Percentiles rank a stretch among this genome's conserved stretches.
Evolutionary conservation across 805 yeast genomes (phyloP).

Genomic region (Lachancea dasiensis): DNA sequence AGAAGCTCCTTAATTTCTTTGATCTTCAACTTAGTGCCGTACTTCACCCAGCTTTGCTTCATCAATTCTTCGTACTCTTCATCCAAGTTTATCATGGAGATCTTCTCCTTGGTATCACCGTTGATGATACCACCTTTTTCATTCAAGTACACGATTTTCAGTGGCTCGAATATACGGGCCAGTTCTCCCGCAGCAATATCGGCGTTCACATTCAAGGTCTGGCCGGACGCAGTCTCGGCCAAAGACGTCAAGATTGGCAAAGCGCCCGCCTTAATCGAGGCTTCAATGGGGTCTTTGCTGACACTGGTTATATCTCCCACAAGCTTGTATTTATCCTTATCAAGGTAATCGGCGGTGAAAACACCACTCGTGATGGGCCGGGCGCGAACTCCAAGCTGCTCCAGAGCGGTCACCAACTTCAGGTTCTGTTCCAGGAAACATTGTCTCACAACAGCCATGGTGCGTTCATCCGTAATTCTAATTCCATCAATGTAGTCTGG

Average conservation of each 20-base stretch:
- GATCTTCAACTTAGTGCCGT: slow-evolving; percentile 95
- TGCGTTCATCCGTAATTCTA: slow-evolving; percentile 87
- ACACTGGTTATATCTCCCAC: slow-evolving; percentile 89
- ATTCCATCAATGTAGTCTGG: slow-evolving; percentile 96
- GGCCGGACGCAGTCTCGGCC: slow-evolving; percentile 96
- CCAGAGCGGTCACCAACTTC: slow-evolving; percentile 90
- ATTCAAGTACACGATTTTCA: slow-evolving; percentile 90
- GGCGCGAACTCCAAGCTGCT: slow-evolving; percentile 94
- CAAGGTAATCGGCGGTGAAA: slow-evolving; percentile 86
- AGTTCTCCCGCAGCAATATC: slow-evolving; percentile 99
- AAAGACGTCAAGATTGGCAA: slow-evolving; percentile 92
- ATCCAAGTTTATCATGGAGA: slow-evolving; percentile 85
- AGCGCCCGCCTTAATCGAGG: slow-evolving; percentile 93
- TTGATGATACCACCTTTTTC: slow-evolving; percentile 97
- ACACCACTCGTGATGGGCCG: slow-evolving; percentile 99
- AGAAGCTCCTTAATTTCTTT: slow-evolving; percentile 93
- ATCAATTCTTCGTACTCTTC: slow-evolving; percentile 89
- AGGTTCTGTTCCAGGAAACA: slow-evolving; percentile 95
- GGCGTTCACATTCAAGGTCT: slow-evolving; percentile 93
- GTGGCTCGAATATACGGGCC: slow-evolving; percentile 94
- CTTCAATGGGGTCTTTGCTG: slow-evolving; percentile 84
- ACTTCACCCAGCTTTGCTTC: slow-evolving; percentile 96
- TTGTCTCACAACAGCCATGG: slow-evolving; percentile 93
- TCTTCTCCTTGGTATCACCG: slow-evolving; percentile 85
- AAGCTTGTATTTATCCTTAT: slow-evolving; percentile 81